These are phyloP conservation scores for Verticillium zaregamsianum DNA, from an alignment of 2,329 filamentous ascomycete genomes.

Conservation along the genomic window DNA sequence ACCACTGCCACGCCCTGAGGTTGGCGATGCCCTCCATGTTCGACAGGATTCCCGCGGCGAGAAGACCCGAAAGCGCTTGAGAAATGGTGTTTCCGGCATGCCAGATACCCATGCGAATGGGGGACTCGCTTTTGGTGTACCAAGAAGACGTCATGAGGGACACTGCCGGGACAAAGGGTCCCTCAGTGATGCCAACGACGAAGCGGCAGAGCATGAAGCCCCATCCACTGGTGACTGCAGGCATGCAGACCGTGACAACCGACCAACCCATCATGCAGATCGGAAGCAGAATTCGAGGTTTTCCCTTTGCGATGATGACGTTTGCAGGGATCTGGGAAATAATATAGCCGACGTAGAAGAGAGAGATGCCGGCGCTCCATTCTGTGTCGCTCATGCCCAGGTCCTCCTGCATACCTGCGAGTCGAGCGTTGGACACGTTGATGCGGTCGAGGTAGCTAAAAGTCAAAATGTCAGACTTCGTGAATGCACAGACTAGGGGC, in stretches of 20 bases:
- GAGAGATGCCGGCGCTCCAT: constrained; percentile 35
- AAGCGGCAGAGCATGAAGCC: constrained; percentile 27
- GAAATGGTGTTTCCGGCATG: constrained; percentile 41
- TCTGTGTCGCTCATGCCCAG: constrained; percentile 26
- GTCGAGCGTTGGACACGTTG: constrained; percentile 41
- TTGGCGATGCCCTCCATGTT: constrained; percentile 34
- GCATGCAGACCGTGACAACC: constrained; percentile 40
- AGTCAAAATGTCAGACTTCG: not conserved
- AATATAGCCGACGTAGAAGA: constrained; percentile 43
- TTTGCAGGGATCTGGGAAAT: constrained; percentile 42
- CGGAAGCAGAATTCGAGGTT: constrained; percentile 29
- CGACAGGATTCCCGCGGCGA: constrained; percentile 38
- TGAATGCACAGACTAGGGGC: not conserved
- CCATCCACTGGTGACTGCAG: constrained; percentile 25
- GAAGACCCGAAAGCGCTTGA: constrained; percentile 36
- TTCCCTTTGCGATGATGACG: constrained; percentile 35
- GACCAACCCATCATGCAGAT: constrained; percentile 36
- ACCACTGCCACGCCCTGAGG: constrained; percentile 36
- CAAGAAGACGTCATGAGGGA: constrained; percentile 42
- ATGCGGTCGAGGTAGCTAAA: constrained; percentile 45
- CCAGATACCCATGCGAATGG: constrained; percentile 38
- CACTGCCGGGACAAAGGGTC: constrained; percentile 40
- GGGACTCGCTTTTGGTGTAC: constrained; percentile 40
- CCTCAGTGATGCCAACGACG: constrained; percentile 24
- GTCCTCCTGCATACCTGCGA: constrained; percentile 31